Percentiles rank a stretch among this genome's conserved stretches.
These are phyloP conservation scores for Inga oerstediana DNA, from an alignment of 306 rosid genomes.

Conservation along the genomic window DNA sequence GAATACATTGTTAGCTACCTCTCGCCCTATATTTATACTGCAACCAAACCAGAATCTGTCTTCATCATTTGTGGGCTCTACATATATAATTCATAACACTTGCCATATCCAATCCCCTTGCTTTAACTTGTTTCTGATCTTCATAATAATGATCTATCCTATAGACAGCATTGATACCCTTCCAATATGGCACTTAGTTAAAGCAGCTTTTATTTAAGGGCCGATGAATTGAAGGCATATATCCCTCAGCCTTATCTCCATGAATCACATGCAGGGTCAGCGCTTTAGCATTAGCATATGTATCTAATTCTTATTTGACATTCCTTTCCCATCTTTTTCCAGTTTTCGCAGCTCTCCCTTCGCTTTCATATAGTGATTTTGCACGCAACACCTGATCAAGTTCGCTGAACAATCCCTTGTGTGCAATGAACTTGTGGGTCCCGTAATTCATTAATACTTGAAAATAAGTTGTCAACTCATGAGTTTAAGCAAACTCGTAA, in stretches of 20 bases:
- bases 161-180: not conserved
- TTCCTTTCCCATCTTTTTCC: slow-evolving; percentile 14
- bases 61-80: slow-evolving; percentile 32
- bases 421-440: not conserved
- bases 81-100: slow-evolving; percentile 11
- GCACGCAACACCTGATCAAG: not conserved
- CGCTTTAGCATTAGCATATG: not conserved
- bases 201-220: not conserved
- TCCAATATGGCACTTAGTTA: not conserved
- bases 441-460: not conserved
- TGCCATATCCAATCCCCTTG: not conserved
- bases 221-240: not conserved
- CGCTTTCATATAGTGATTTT: not conserved
- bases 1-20: not conserved
- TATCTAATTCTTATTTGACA: slow-evolving; percentile 25
- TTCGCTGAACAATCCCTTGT: not conserved
- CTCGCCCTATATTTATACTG: slow-evolving; percentile 24
- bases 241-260: slow-evolving; percentile 32
- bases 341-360: not conserved
- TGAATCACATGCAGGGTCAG: not conserved
- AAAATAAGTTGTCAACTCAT: too few relatives aligned
- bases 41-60: not conserved
- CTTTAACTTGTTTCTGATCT: not conserved
- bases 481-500: too few relatives aligned
- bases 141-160: not conserved